Conservation (phyloP, 2,329 filamentous ascomycete genomes). For the Paraphaeosphaeria sporulosa region DNA sequence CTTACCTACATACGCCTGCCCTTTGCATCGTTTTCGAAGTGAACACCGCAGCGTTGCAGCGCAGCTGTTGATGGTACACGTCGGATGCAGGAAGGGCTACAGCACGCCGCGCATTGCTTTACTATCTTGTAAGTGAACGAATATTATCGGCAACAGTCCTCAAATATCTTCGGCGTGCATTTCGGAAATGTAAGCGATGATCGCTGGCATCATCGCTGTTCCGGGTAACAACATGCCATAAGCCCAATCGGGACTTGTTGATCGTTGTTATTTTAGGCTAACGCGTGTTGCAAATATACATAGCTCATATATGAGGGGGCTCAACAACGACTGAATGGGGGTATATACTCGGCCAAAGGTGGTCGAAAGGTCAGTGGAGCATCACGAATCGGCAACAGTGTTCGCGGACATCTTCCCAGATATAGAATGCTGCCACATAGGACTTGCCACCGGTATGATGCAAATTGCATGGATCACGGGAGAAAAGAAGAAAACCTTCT, state of each 20-base stretch:
- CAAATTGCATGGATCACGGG: background rate
- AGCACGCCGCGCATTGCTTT: constrained; percentile 20
- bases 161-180: background rate
- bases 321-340: background rate
- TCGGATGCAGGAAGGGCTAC: background rate
- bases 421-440: background rate
- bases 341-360: background rate
- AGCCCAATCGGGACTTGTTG: constrained; percentile 16
- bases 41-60: constrained; percentile 11
- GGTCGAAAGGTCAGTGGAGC: background rate
- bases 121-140: constrained; percentile 8
- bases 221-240: constrained; percentile 11
- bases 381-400: background rate
- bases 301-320: constrained; percentile 16
- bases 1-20: background rate
- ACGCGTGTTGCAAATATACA: constrained; percentile 23
- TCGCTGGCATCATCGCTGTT: constrained; percentile 16
- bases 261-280: constrained; percentile 21
- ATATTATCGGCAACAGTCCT: constrained; percentile 6
- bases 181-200: background rate
- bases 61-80: constrained; percentile 1
- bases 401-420: background rate
- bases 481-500: background rate
- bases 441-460: background rate
- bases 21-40: background rate